Percentiles rank a stretch among this genome's conserved stretches.
Evolutionary conservation across 164 flowering plant genomes (phyloP).

Genomic region (Buxus sempervirens): DNA sequence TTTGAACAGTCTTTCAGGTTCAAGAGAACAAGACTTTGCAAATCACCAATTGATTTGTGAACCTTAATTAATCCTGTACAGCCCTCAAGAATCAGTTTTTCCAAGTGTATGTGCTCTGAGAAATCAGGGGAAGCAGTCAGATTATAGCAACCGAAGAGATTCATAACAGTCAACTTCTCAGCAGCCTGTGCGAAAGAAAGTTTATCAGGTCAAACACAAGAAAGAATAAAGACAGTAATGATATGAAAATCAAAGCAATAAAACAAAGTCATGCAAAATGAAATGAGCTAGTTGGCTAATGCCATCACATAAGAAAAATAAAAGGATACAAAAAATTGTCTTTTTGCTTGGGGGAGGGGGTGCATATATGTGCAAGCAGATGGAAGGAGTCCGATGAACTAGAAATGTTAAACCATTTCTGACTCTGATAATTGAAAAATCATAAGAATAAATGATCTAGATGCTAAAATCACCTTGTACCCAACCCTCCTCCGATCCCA

Average conservation of each 20-base stretch:
- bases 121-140: slow-evolving; percentile 33
- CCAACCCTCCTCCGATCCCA: slow-evolving; percentile 17
- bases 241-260: too few relatives aligned
- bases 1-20: slow-evolving; percentile 30
- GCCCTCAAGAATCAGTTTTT: slow-evolving; percentile 27
- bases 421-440: background rate
- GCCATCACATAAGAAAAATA: too few relatives aligned
- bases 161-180: slow-evolving; percentile 32
- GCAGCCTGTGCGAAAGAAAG: slow-evolving; percentile 21
- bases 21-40: slow-evolving; percentile 28
- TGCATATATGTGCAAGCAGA: too few relatives aligned
- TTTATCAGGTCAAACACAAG: background rate
- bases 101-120: slow-evolving; percentile 19
- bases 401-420: too few relatives aligned
- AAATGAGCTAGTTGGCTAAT: too few relatives aligned
- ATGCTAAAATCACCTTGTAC: slow-evolving; percentile 24
- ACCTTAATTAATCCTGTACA: slow-evolving; percentile 22
- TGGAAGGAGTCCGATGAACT: background rate
- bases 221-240: too few relatives aligned
- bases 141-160: slow-evolving; percentile 26
- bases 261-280: slow-evolving; percentile 5
- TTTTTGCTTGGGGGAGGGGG: too few relatives aligned
- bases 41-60: slow-evolving; percentile 32
- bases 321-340: too few relatives aligned
- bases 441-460: background rate